A percentile compares a stretch with the other conserved stretches of the same genome.
Conservation (phyloP, 2,329 filamentous ascomycete species). For the Gnomoniopsis smithogilvyi region DNA sequence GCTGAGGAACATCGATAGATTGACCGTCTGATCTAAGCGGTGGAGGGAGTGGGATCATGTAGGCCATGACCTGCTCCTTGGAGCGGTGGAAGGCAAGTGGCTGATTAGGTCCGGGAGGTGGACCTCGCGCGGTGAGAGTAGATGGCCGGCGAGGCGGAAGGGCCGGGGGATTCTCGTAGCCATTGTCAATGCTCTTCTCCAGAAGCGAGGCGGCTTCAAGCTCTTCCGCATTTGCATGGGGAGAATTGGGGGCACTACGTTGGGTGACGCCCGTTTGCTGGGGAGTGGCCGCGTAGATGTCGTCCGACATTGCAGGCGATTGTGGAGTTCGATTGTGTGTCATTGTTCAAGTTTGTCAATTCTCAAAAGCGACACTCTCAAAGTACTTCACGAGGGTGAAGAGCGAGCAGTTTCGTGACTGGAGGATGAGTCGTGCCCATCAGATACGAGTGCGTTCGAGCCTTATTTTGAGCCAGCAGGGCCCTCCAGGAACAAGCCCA, state of each 20-base stretch:
- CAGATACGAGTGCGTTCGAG: no score
- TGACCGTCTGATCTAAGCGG: neutral
- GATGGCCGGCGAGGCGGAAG: neutral
- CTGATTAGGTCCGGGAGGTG: neutral
- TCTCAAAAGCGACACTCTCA: neutral
- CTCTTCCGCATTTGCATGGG: neutral
- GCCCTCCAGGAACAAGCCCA: no score
- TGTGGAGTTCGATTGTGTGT: neutral
- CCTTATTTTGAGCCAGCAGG: no score
- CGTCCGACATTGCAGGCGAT: neutral
- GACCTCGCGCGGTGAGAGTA: neutral
- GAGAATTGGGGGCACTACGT: neutral
- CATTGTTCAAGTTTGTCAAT: neutral
- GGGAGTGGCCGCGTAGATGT: neutral
- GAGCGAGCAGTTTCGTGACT: neutral
- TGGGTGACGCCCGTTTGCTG: neutral
- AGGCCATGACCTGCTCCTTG: conserved; percentile 1
- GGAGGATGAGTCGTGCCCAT: no score
- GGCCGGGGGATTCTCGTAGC: neutral
- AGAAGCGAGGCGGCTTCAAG: neutral
- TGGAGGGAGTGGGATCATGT: conserved; percentile 5
- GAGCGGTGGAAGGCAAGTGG: neutral
- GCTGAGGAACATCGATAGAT: neutral
- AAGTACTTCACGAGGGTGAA: no score
- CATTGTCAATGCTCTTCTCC: neutral